These are phyloP conservation scores for Phytophthora pisi DNA, from an alignment of 352 stramenopile species.

Conservation along the genomic window DNA sequence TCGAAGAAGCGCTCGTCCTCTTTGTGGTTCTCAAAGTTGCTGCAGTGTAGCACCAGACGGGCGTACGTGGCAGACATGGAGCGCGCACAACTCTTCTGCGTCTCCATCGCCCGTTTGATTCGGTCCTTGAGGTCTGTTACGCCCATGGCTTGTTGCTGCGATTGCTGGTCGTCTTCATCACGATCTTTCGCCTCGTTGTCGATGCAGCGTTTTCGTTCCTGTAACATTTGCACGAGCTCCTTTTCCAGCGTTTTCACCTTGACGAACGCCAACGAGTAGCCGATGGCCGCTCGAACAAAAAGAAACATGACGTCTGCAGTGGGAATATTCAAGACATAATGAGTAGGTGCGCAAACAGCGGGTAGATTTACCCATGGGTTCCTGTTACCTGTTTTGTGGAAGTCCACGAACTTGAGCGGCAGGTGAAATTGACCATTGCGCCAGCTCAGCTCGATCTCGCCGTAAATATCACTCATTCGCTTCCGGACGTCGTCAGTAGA, in stretches of 20 bases:
- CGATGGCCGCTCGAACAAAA: slow-evolving; percentile 69
- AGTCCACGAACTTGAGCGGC: slow-evolving; percentile 71
- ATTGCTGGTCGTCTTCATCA: slow-evolving; percentile 35
- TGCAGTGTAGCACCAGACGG: slow-evolving; percentile 78
- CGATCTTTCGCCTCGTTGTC: slow-evolving; percentile 26
- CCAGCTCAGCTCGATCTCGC: slow-evolving; percentile 64
- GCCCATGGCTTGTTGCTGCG: slow-evolving; percentile 11
- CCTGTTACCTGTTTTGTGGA: slow-evolving; percentile 55
- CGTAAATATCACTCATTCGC: slow-evolving; percentile 65
- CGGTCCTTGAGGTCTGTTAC: slow-evolving; percentile 35
- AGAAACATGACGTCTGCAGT: slow-evolving; percentile 69
- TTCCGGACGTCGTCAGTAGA: slow-evolving; percentile 49
- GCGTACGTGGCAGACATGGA: slow-evolving; percentile 64
- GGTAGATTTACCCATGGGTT: no score
- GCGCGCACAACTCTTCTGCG: slow-evolving; percentile 35
- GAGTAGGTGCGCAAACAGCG: not conserved
- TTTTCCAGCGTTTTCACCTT: slow-evolving; percentile 62
- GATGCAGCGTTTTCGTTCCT: slow-evolving; percentile 30
- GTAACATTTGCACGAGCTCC: slow-evolving; percentile 34
- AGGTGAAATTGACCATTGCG: slow-evolving; percentile 55
- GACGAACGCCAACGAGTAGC: slow-evolving; percentile 70
- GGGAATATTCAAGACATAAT: not conserved
- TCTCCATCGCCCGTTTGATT: slow-evolving; percentile 35
- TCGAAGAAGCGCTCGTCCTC: slow-evolving; percentile 86
- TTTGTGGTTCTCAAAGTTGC: slow-evolving; percentile 85